Conservation (phyloP, 306 rosid genomes). For the Styphnolobium japonicum region DNA sequence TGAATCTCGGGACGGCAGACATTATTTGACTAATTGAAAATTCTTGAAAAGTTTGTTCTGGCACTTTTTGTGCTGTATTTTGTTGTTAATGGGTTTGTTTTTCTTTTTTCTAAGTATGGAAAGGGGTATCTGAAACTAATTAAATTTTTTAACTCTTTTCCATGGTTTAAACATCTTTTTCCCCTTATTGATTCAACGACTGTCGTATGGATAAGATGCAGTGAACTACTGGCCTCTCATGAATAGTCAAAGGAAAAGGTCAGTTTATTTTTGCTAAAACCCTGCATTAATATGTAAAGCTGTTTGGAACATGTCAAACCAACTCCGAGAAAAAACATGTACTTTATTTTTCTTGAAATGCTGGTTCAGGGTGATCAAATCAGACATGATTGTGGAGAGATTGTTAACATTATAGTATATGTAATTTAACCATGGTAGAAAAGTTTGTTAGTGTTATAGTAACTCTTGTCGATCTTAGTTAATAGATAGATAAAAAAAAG, state of each 20-base stretch:
- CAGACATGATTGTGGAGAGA: not conserved
- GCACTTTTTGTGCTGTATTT: conserved; percentile 34
- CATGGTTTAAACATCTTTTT: not conserved
- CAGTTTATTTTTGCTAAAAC: not conserved
- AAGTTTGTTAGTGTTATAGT: no score
- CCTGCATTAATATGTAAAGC: no score
- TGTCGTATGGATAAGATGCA: not conserved
- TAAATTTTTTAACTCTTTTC: not conserved
- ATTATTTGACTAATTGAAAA: conserved; percentile 22
- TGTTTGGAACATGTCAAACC: no score
- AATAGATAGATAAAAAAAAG: no score
- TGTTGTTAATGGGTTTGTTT: conserved; percentile 14
- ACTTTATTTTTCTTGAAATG: no score
- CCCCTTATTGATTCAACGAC: not conserved
- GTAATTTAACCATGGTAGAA: no score
- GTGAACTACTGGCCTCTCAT: not conserved
- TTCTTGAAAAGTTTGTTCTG: conserved; percentile 30
- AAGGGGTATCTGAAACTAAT: not conserved
- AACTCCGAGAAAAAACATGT: no score
- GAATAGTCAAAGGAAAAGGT: not conserved
- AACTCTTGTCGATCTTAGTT: no score
- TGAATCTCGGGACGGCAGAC: conserved; percentile 59
- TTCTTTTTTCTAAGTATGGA: not conserved
- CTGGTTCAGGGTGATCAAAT: not conserved
- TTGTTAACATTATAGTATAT: no score